A percentile compares a stretch with the other conserved stretches of the same genome.
These are phyloP conservation scores for Jackrogersella minutella DNA, from an alignment of 495 filamentous ascomycete species.

Conservation along the genomic window DNA sequence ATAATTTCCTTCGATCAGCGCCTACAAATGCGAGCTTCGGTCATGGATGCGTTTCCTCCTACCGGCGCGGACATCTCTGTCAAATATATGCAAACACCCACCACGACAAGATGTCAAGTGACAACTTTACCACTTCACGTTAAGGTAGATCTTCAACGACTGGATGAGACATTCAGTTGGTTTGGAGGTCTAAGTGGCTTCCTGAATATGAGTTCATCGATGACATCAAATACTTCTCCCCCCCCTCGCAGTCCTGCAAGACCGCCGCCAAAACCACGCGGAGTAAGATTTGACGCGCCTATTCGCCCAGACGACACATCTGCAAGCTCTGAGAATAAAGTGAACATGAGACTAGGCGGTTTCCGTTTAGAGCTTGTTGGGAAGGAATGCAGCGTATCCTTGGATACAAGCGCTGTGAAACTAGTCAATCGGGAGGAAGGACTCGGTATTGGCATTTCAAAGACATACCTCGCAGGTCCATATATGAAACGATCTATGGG, in stretches of 20 bases:
- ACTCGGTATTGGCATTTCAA: conserved; percentile 75
- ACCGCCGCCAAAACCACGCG: conserved; percentile 55
- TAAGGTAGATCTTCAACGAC: conserved; percentile 75
- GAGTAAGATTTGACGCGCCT: conserved; percentile 77
- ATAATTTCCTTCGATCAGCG: conserved; percentile 77
- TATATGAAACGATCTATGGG: conserved; percentile 58
- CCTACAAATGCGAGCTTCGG: conserved; percentile 74
- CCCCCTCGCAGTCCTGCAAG: conserved; percentile 51
- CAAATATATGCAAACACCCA: conserved; percentile 60
- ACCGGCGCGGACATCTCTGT: conserved; percentile 71
- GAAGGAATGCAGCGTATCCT: conserved; percentile 72
- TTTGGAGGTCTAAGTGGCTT: conserved; percentile 94
- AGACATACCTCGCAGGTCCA: conserved; percentile 76
- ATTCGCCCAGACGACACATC: conserved; percentile 56
- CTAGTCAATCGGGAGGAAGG: conserved; percentile 74
- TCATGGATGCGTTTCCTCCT: conserved; percentile 65
- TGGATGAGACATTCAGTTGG: conserved; percentile 88
- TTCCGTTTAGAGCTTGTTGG: conserved; percentile 76
- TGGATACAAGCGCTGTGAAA: conserved; percentile 83
- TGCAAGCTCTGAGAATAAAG: conserved; percentile 66
- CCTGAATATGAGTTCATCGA: conserved; percentile 84
- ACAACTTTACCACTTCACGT: conserved; percentile 82
- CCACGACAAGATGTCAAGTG: conserved; percentile 69
- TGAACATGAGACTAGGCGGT: conserved; percentile 79
- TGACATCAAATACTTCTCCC: conserved; percentile 73